Percentiles rank a stretch among this genome's conserved stretches.
phyloP scores from a whole-genome alignment of 129 eudicot species.

The Artemisia tridentata region DNA sequence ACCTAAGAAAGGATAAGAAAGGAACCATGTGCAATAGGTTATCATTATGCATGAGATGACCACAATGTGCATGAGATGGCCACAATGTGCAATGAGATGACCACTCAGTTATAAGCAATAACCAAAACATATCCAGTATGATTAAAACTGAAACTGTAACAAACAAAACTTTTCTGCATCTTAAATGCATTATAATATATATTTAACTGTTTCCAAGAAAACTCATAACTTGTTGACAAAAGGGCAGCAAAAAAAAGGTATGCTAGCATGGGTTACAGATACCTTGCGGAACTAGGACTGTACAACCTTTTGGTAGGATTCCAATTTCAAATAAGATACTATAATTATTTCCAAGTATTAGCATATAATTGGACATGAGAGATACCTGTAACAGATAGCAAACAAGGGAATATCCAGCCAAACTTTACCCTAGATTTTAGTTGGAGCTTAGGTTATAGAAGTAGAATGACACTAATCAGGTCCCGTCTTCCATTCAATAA shows the following conservation, averaged over 20 bases:
- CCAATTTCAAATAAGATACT: neutral
- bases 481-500: neutral
- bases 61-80: too few relatives aligned
- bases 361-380: constrained; percentile 24
- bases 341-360: neutral
- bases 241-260: neutral
- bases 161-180: neutral
- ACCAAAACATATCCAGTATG: too few relatives aligned
- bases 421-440: too few relatives aligned
- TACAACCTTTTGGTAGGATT: neutral
- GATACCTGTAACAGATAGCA: constrained; percentile 96
- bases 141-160: neutral
- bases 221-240: neutral
- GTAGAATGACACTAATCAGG: constrained; percentile 3
- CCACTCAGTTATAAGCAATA: neutral
- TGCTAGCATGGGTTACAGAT: neutral
- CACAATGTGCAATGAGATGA: neutral
- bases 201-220: too few relatives aligned
- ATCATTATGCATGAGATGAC: neutral
- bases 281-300: neutral
- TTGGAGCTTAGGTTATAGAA: neutral
- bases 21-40: neutral
- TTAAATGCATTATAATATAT: neutral
- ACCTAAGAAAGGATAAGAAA: constrained; percentile 46
- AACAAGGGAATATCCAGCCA: constrained; percentile 99